Conservation (phyloP, 2,329 filamentous ascomycete genomes). For the Fusarium dimerum region DNA sequence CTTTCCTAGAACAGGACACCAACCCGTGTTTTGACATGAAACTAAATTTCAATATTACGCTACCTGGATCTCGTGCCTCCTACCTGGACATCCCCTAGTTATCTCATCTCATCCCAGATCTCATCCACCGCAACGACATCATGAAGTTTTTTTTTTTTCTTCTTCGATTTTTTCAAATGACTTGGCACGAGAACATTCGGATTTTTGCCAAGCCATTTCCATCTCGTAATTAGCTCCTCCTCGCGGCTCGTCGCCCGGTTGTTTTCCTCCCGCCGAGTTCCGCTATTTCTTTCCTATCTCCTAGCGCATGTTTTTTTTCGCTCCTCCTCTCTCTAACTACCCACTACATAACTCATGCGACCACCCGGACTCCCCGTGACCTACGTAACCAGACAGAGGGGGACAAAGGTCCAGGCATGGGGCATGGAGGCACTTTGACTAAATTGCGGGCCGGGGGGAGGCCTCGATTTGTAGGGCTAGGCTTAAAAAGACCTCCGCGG, state of each 20-base stretch:
- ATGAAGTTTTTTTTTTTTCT: neutral
- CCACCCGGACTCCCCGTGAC: conserved; percentile 22
- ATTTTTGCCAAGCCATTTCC: neutral
- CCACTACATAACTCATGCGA: conserved; percentile 7
- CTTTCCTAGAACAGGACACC: too few relatives aligned
- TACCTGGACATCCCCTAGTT: too few relatives aligned
- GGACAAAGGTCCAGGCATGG: neutral
- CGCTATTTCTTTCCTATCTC: conserved; percentile 15
- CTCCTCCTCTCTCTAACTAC: neutral
- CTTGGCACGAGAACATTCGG: neutral
- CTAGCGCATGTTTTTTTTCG: conserved; percentile 16
- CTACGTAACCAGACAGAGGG: neutral
- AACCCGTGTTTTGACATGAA: too few relatives aligned
- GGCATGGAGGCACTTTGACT: neutral
- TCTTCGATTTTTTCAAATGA: neutral
- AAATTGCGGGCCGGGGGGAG: neutral
- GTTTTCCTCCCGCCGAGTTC: neutral
- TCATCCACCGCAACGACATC: neutral
- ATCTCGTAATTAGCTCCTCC: neutral
- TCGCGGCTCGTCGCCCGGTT: neutral
- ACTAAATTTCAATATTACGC: too few relatives aligned
- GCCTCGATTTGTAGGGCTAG: neutral
- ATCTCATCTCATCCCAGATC: too few relatives aligned
- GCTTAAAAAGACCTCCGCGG: neutral
- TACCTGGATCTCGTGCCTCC: too few relatives aligned